Evolutionary conservation across 345 rosid genomes (phyloP).

Genomic region (Excoecaria cochinchinensis): DNA sequence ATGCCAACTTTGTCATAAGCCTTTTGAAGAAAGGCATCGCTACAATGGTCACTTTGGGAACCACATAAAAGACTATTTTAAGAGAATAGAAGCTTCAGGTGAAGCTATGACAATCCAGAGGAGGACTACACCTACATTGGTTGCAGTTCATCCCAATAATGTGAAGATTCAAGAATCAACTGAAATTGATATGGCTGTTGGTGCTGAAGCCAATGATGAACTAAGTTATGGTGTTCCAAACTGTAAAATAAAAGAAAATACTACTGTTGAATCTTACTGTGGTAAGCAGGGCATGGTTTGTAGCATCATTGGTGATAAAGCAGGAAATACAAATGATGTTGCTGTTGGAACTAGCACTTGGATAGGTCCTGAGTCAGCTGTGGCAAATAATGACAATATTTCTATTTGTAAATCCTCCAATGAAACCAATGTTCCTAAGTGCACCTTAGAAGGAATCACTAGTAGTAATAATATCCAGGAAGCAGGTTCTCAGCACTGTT

Average conservation of each 20-base stretch:
- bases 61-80: constrained; percentile 43
- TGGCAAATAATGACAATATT: constrained; percentile 10
- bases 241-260: constrained; percentile 12
- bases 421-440: constrained; percentile 16
- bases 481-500: constrained; percentile 10
- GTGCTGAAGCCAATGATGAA: constrained; percentile 11
- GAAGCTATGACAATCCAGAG: constrained; percentile 10
- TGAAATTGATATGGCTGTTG: constrained; percentile 12
- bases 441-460: not conserved
- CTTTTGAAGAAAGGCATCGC: constrained; percentile 42
- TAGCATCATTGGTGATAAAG: constrained; percentile 13
- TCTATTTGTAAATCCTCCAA: constrained; percentile 14
- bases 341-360: constrained; percentile 16
- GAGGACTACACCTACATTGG: constrained; percentile 11
- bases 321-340: constrained; percentile 16
- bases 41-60: constrained; percentile 45
- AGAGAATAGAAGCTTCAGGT: constrained; percentile 37
- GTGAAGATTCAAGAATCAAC: constrained; percentile 6
- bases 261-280: constrained; percentile 2
- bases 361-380: constrained; percentile 17
- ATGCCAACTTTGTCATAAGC: constrained; percentile 46
- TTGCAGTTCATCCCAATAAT: constrained; percentile 8
- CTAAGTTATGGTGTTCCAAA: constrained; percentile 3
- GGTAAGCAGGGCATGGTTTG: constrained; percentile 21
- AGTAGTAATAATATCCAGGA: constrained; percentile 4